Conservation (phyloP, 441 rosid genomes). For the Eutrema salsugineum region DNA sequence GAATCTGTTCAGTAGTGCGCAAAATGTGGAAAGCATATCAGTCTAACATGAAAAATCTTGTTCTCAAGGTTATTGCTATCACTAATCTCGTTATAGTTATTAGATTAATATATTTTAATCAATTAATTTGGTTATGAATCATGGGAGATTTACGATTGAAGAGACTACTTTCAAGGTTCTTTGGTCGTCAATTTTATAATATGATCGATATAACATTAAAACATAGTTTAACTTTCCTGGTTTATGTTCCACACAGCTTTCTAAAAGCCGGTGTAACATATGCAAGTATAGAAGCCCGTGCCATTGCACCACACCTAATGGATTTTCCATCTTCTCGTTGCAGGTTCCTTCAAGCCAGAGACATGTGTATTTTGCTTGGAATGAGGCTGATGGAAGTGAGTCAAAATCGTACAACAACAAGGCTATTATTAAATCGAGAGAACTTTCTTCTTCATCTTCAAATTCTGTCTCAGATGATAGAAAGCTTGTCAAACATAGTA, state of each 20-base stretch:
- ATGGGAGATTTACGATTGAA: not conserved
- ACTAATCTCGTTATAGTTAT: not conserved
- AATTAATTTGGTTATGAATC: conserved; percentile 8
- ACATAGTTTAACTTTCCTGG: not conserved
- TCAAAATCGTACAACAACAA: conserved; percentile 37
- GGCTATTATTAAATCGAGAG: conserved; percentile 58
- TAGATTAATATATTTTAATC: not conserved
- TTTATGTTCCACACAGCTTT: not conserved
- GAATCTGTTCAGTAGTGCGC: conserved; percentile 73
- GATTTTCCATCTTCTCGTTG: conserved; percentile 8
- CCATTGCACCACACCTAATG: not conserved
- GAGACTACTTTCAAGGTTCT: not conserved
- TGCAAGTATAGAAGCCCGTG: conserved; percentile 5
- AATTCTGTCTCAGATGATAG: conserved; percentile 48
- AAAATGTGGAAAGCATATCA: conserved; percentile 88
- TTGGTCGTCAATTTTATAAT: not conserved
- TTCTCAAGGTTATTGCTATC: conserved; percentile 59
- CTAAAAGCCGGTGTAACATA: not conserved
- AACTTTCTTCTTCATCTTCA: conserved; percentile 61
- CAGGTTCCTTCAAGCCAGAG: conserved; percentile 98
- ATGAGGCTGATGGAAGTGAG: conserved; percentile 55
- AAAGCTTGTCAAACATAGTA: conserved; percentile 70
- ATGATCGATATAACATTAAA: not conserved
- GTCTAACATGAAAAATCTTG: conserved; percentile 52
- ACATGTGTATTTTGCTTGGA: conserved; percentile 72